These are phyloP conservation scores for Cyclostephanos invisitatus DNA, from an alignment of 108 stramenopile species.

Conservation along the genomic window DNA sequence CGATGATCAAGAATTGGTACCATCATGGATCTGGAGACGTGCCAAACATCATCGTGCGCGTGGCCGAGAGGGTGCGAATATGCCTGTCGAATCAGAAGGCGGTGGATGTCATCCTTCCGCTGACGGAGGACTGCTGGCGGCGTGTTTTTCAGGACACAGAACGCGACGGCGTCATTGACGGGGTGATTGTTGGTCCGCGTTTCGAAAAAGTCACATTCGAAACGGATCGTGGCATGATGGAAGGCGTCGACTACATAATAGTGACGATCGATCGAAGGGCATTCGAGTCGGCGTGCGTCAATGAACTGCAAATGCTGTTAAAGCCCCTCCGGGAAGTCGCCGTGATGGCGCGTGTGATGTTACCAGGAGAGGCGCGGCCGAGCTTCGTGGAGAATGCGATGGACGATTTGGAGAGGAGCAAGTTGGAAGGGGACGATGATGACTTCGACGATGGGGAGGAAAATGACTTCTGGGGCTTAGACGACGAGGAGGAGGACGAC, in stretches of 20 bases:
- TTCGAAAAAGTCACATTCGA: conserved; percentile 20
- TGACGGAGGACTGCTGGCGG: conserved; percentile 71
- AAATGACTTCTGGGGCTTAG: not conserved
- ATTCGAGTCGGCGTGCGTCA: conserved; percentile 66
- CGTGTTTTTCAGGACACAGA: conserved; percentile 13
- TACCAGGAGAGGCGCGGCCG: conserved; percentile 84
- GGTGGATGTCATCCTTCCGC: conserved; percentile 62
- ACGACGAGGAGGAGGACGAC: not conserved
- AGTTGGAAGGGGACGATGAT: conserved; percentile 20
- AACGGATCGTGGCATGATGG: conserved; percentile 23
- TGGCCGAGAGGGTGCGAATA: conserved; percentile 73
- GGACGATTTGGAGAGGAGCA: conserved; percentile 52
- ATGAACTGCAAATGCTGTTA: conserved; percentile 67
- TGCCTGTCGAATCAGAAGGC: conserved; percentile 67
- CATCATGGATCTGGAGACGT: conserved; percentile 42
- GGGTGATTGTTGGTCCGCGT: conserved; percentile 32
- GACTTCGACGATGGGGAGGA: conserved; percentile 19
- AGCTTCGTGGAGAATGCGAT: conserved; percentile 64
- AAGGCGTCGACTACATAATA: conserved; percentile 43
- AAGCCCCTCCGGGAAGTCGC: conserved; percentile 84
- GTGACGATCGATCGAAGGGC: conserved; percentile 51
- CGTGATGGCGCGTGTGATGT: conserved; percentile 76
- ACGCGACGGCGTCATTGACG: not conserved
- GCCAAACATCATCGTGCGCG: conserved; percentile 53
- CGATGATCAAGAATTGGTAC: conserved; percentile 32